Evolutionary conservation across 148 eudicot species (phyloP), one percentile per base, ranked within the genome.

Genomic region (Dysphania ambrosioides): DNA sequence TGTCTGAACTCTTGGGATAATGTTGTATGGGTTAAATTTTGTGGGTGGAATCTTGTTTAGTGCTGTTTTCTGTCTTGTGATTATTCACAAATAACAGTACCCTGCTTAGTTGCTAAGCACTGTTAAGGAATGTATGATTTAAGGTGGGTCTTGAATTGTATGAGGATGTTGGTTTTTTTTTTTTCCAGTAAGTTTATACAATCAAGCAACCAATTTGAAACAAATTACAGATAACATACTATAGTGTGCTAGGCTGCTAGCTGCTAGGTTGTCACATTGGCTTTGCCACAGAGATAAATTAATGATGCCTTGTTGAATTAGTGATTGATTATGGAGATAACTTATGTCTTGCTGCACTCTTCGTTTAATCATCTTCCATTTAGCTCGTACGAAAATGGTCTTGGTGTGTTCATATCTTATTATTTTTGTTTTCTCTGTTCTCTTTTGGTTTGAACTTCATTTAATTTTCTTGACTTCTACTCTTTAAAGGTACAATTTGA

Each of bases 401-500:
- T 11, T n/a, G n/a, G n/a, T n/a, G n/a, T n/a, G n/a, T n/a, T n/a
- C n/a, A n/a, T n/a, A n/a, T 47, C 16, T 47, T 19, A 12, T 47
- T 1, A 26, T 64, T 6, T 34, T 13, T 55, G 12, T 75, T 57
- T 15, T 38, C 40, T 59, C n/a, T 56, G 34, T 3, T 21, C 19
- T 26, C 61, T n/a, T 72, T 21, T 24, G 19, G 62, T 15, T 32
- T 56, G 19, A 35, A 26, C 24, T 78, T 59, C 29, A 11, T 9
- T 42, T 6, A 42, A 9, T 57, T 55, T 24, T 29, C 2, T 53
- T 34, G n/a, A 38, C 21, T 10, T 4, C 21, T 10, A 63, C 19
- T 66, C 65, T 84, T 6, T 61, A 34, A 18, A 27, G n/a, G 11
- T n/a, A 68, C 51, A 68, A 40, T 38, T 60, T 44, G 13, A 49